A percentile compares a stretch with the other conserved stretches of the same genome.
phyloP scores from a whole-genome alignment of 2,329 filamentous ascomycete species.

The Sordariomycetes sp. region DNA sequence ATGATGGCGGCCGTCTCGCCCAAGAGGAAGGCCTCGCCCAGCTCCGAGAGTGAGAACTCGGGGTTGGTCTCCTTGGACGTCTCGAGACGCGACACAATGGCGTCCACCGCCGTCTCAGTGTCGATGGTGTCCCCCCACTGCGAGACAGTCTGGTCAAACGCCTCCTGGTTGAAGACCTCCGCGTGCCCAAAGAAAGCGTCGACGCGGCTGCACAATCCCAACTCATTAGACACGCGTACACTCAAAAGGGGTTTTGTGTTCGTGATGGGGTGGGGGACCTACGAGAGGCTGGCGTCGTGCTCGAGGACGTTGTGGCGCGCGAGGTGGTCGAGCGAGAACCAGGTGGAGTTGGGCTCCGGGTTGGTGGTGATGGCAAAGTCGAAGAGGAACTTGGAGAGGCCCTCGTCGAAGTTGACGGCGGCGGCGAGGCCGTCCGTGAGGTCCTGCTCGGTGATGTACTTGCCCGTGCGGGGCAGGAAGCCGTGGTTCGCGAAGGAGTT shows the following conservation, averaged over 20 bases:
- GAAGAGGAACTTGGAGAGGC: background rate
- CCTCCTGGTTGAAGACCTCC: background rate
- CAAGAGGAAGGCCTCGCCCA: background rate
- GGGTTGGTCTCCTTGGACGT: background rate
- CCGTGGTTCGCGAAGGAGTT: background rate
- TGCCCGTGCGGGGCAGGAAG: background rate
- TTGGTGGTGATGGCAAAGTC: background rate
- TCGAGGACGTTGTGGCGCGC: slow-evolving; percentile 35
- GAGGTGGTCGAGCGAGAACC: slow-evolving; percentile 30
- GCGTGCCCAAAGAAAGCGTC: background rate
- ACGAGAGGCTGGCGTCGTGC: slow-evolving; percentile 35
- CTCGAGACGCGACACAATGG: background rate
- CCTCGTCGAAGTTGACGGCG: background rate
- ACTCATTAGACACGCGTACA: background rate
- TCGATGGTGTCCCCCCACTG: background rate
- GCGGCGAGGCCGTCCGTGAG: background rate
- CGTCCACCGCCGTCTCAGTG: background rate
- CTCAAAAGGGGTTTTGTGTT: background rate
- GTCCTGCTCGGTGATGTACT: background rate
- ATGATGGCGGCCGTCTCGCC: background rate
- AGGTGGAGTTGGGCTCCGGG: slow-evolving; percentile 27
- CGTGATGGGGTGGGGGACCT: background rate
- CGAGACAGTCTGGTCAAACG: background rate
- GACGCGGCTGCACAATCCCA: background rate
- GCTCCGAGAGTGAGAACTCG: background rate